These are phyloP conservation scores for Pseudogymnoascus sp. DNA, from an alignment of 2,329 filamentous ascomycete species.

Conservation along the genomic window DNA sequence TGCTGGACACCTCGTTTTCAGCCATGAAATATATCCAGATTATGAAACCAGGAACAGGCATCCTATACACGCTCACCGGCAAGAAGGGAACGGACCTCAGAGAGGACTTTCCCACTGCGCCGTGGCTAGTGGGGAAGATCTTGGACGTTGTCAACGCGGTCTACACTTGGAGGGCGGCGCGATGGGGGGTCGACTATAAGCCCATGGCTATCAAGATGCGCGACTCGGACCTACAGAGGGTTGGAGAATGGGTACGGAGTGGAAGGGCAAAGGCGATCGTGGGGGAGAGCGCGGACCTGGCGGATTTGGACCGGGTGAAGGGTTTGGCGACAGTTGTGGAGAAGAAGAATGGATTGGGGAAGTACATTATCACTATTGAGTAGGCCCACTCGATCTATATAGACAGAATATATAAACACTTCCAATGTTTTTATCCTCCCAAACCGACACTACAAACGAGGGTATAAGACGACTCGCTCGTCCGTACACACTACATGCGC, in stretches of 20 bases:
- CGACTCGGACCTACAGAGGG: background rate
- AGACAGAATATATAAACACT: background rate
- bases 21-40: constrained; percentile 31
- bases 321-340: background rate
- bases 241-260: background rate
- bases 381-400: background rate
- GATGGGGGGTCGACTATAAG: background rate
- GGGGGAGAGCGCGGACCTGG: background rate
- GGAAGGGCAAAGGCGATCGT: background rate
- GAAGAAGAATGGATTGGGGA: background rate
- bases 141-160: background rate
- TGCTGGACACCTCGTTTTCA: constrained; percentile 35
- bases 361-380: background rate
- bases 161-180: background rate
- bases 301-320: background rate
- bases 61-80: background rate
- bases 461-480: background rate
- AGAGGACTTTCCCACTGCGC: background rate
- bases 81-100: background rate
- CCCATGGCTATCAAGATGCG: background rate
- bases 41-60: constrained; percentile 23
- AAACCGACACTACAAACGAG: background rate
- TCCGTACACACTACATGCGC: background rate
- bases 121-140: background rate
- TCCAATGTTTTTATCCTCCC: background rate